Percentiles rank a stretch among this genome's conserved stretches.
These are phyloP conservation scores for Trametes pubescens DNA, from an alignment of 1,284 basidiomycete genomes.

Conservation along the genomic window DNA sequence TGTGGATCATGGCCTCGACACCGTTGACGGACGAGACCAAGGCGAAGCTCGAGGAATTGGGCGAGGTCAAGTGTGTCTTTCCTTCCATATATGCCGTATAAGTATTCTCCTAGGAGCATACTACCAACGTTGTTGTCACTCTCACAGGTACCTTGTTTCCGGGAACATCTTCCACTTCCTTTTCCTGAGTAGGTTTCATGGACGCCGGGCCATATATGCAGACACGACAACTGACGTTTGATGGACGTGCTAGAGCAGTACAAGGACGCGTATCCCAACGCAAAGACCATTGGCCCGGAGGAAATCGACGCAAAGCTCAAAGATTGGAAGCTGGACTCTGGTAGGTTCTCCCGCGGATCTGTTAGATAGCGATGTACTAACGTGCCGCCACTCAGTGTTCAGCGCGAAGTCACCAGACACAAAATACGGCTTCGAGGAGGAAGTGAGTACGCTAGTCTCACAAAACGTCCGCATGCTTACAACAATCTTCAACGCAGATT, in stretches of 20 bases:
- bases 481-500: conserved; percentile 48
- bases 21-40: conserved; percentile 77
- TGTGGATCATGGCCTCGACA: conserved; percentile 87
- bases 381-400: conserved; percentile 52
- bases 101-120: not conserved
- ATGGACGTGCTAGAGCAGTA: conserved; percentile 49
- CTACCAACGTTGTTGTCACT: not conserved
- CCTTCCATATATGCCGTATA: not conserved
- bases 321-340: conserved; percentile 56
- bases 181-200: conserved; percentile 57
- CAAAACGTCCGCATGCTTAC: not conserved
- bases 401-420: conserved; percentile 65
- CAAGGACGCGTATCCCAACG: conserved; percentile 76
- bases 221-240: not conserved
- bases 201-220: not conserved
- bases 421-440: conserved; percentile 84
- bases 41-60: conserved; percentile 71
- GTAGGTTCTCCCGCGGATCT: conserved; percentile 47
- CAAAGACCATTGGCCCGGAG: conserved; percentile 72
- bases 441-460: conserved; percentile 53
- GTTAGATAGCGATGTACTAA: not conserved
- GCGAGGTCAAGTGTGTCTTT: conserved; percentile 67
- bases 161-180: conserved; percentile 68
- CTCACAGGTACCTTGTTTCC: conserved; percentile 65
- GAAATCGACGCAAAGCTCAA: conserved; percentile 52